Evolutionary conservation across 2,329 filamentous ascomycete genomes (phyloP), one percentile per base, ranked within the genome.

Genomic region (Fusarium fujikuroi): DNA sequence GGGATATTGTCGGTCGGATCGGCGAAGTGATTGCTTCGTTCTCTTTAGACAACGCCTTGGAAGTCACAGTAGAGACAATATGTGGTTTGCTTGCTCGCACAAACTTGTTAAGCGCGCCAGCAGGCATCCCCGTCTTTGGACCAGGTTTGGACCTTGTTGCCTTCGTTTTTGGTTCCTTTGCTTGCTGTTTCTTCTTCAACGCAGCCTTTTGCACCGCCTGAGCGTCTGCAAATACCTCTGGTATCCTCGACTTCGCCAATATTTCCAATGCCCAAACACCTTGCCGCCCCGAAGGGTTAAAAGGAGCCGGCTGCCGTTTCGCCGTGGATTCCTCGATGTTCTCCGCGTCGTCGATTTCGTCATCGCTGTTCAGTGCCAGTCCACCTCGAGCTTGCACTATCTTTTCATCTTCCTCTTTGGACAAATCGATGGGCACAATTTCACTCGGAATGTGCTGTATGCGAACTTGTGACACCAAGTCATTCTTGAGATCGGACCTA

Each of bases 381-480:
- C 88, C 89, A 52, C 84, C 84, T 34, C 89, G 85, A 3, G 85
- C 86, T 71, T 83, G 87, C 1, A 80, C 71, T 6, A 88, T 85
- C 2, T 85, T 84, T 66, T 90, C 90, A 21, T 93, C 91, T 36
- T 90, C 88, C 79, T 98, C 95, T 1, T 87, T 85, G 16, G 90
- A 88, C 30, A 98, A 83, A 77, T 97, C 91, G 43, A 98, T 87
- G 1, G 91, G 90, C 5, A 97, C 93, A 21, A 98, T 87, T 36
- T 93, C 88, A 5, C 90, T 86, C 0, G 96, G 96, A 9, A 92
- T 85, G 78, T 93, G 97, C 4, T 93, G 91, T 28, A 98, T 83
- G 11, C 95, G 91, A 15, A 98, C 81, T 79, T 98, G 95, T 4
- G 91, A 87, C 9, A 91, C 90, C 2, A 88, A 90, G 78, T 97